A percentile compares a stretch with the other conserved stretches of the same genome.
phyloP scores from a whole-genome alignment of 2,329 filamentous ascomycete genomes.

The Calcarisporium arbuscula region DNA sequence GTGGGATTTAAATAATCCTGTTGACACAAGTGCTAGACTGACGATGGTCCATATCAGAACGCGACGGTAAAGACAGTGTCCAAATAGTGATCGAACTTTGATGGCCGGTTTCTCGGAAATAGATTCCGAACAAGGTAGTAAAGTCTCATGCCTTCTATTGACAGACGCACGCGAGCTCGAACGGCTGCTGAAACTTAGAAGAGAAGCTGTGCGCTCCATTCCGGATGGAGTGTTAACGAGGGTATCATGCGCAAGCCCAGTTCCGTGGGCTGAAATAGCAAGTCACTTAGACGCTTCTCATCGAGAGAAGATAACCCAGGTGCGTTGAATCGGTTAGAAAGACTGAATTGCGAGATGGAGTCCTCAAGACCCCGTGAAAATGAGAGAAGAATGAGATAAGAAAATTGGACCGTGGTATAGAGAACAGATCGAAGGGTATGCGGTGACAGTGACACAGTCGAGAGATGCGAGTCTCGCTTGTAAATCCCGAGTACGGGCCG shows the following conservation, averaged over 20 bases:
- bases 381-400: too few relatives aligned
- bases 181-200: constrained; percentile 28
- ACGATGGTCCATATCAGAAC: constrained; percentile 44
- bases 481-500: too few relatives aligned
- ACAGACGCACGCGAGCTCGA: constrained; percentile 24
- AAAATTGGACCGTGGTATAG: too few relatives aligned
- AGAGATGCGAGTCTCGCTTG: too few relatives aligned
- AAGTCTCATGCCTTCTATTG: constrained; percentile 23
- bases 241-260: not conserved
- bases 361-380: too few relatives aligned
- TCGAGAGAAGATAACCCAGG: too few relatives aligned
- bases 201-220: constrained; percentile 22
- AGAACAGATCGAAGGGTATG: too few relatives aligned
- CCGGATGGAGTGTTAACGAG: constrained; percentile 4
- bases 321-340: too few relatives aligned
- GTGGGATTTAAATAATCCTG: constrained; percentile 31
- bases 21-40: constrained; percentile 31
- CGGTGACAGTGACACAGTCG: too few relatives aligned
- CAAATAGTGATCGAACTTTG: constrained; percentile 38
- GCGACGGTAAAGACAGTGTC: constrained; percentile 46
- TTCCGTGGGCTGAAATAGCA: not conserved
- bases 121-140: constrained; percentile 26
- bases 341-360: too few relatives aligned
- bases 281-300: too few relatives aligned
- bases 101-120: constrained; percentile 30